Conservation (phyloP, 169 alveolate species). For the Plasmodium cynomolgi region DNA sequence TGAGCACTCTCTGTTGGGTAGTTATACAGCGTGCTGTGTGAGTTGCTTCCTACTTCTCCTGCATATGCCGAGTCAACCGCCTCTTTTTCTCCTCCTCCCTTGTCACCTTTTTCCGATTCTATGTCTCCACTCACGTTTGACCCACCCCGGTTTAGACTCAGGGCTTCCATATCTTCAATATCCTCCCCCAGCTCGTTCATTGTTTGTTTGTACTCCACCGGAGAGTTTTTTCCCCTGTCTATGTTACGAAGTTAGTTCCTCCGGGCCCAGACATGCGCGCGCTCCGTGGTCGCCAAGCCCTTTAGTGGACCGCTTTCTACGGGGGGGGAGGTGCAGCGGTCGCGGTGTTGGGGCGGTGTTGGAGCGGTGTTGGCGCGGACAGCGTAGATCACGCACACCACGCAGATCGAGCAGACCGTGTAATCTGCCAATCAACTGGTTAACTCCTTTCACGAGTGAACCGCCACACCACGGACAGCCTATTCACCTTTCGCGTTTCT, state of each 20-base stretch:
- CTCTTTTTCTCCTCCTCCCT: neutral
- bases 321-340: neutral
- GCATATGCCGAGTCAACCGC: neutral
- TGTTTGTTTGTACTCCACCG: conserved; percentile 9
- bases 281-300: neutral
- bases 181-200: conserved; percentile 14
- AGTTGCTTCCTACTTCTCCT: neutral
- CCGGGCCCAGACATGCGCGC: neutral
- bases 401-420: neutral
- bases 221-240: conserved; percentile 2
- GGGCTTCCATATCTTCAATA: conserved; percentile 11
- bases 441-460: neutral
- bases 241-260: neutral
- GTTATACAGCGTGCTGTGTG: neutral
- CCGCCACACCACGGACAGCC: neutral
- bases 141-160: neutral
- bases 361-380: too few relatives aligned
- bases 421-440: neutral
- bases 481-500: neutral
- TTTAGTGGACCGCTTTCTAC: neutral
- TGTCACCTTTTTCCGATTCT: neutral
- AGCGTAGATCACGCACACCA: neutral
- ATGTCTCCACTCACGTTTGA: neutral
- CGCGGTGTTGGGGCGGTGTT: too few relatives aligned
- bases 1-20: neutral